Base-by-base conservation (phyloP, 345 rosid genomes). In the Brassica carinata region DNA sequence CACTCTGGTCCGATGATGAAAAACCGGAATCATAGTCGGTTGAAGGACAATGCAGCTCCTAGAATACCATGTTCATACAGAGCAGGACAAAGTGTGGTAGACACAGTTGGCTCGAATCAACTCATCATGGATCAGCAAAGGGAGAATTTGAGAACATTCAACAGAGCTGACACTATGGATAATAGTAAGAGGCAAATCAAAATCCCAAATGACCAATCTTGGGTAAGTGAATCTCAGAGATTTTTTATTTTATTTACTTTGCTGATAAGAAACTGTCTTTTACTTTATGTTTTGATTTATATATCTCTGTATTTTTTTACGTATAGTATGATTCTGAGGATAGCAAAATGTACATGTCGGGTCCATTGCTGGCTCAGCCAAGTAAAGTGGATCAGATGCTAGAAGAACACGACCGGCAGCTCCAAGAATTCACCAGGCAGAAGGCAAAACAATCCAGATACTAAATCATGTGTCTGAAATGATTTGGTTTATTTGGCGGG, bases 351-450 rank as follows among this genome's bases (percentile, higher is more conserved):
- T 96, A 88, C 67, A 82, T 90, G 64, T 96, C 99, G 2, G 98
- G 99, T 79, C 96, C 98, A 4, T 84, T 93, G 38, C 85, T 96
- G 18, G 91, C 82, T 73, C 86, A 91, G 38, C 86, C 98, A 19
- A 85, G 88, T 85, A 89, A 96, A 74, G 87, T 90, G 18, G 98
- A 93, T 36, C 94, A 91, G 61, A 88, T 96, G 96, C 89, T 93
- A n/a, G 90, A 87, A 87, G 99, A 96, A 66, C 97, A 90, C 4
- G 96, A 96, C 67, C 78, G 87, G 3, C 86, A 84, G 83, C 85
- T 96, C 48, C 97, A 92, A 77, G 97, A 93, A 75, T 89, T 79
- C 68, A 86, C 91, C 10, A 82, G 84, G 38, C 84, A 76, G 53
- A 81, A 81, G 69, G 77, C 84, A 7, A 67, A 72, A 62, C 84